phyloP scores from a whole-genome alignment of 2,329 filamentous ascomycete species.

The Fusarium graminum region DNA sequence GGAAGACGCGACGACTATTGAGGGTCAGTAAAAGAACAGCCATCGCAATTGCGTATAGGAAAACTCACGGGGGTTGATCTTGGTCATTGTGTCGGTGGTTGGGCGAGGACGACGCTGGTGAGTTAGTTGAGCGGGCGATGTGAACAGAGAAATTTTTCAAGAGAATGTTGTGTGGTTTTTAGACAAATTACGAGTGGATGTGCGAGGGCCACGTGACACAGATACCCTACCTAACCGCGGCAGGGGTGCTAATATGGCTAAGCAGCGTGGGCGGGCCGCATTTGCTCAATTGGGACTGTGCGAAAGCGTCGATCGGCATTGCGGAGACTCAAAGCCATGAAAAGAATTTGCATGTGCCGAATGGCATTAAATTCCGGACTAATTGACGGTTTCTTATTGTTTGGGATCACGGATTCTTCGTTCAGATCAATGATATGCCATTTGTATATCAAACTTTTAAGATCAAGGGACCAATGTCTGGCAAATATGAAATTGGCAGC shows the following conservation, averaged over 20 bases:
- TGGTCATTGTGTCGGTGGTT: conserved; percentile 72
- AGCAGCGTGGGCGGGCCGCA: conserved; percentile 19
- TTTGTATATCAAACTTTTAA: not conserved
- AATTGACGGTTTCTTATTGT: not conserved
- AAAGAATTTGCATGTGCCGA: conserved; percentile 8
- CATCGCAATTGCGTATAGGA: not conserved
- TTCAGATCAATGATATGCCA: not conserved
- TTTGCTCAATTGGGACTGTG: conserved; percentile 13
- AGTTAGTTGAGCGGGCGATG: conserved; percentile 52
- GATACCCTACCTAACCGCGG: conserved; percentile 20
- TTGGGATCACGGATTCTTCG: no score
- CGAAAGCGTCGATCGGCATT: not conserved
- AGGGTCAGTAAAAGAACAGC: not conserved
- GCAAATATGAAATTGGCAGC: not conserved
- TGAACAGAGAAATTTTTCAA: conserved; percentile 27
- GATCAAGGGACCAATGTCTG: not conserved
- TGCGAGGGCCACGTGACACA: conserved; percentile 52
- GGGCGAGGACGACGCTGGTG: conserved; percentile 45
- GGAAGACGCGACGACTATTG: conserved; percentile 76
- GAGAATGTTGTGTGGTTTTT: conserved; percentile 49
- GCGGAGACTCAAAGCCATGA: not conserved
- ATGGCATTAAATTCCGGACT: not conserved
- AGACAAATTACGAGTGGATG: conserved; percentile 23
- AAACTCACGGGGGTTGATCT: conserved; percentile 72
- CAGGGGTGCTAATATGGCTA: conserved; percentile 1